Conservation (phyloP, 129 eudicot species). For the Dittrichia graveolens region DNA sequence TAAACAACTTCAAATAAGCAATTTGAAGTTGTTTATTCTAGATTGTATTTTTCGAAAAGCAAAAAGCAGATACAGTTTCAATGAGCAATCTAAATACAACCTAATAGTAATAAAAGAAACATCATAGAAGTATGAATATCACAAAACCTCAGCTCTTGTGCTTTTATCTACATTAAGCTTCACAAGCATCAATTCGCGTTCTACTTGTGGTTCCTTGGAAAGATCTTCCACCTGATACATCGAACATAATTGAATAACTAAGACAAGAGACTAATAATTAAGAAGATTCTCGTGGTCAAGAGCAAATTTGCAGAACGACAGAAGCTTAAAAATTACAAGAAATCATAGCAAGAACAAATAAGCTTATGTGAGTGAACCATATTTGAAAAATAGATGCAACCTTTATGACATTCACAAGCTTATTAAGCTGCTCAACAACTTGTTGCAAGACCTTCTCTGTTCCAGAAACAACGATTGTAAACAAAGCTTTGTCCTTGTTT, state of each 20-base stretch:
- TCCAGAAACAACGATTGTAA: slow-evolving; percentile 89
- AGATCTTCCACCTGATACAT: slow-evolving; percentile 81
- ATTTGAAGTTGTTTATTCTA: too few species aligned
- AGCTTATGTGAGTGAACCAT: too few species aligned
- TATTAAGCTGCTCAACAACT: slow-evolving; percentile 90
- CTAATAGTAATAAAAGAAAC: not conserved
- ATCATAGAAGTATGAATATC: slow-evolving; percentile 18
- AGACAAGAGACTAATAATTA: not conserved
- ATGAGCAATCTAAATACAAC: too few species aligned
- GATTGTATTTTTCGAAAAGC: too few species aligned
- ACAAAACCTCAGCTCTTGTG: slow-evolving; percentile 70
- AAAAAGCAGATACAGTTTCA: too few species aligned
- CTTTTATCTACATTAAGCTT: slow-evolving; percentile 67
- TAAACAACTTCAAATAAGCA: too few species aligned
- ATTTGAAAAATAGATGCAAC: slow-evolving; percentile 26
- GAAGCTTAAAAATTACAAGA: not conserved
- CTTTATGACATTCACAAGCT: slow-evolving; percentile 93
- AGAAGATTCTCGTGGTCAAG: not conserved
- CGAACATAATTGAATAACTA: not conserved
- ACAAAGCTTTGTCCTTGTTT: slow-evolving; percentile 90
- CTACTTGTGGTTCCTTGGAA: slow-evolving; percentile 88
- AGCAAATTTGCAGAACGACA: not conserved
- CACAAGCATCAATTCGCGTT: slow-evolving; percentile 92
- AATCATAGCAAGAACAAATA: not conserved
- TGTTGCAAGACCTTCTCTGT: slow-evolving; percentile 78